phyloP scores from a whole-genome alignment of 345 rosid genomes.

The Citrus hindsii region DNA sequence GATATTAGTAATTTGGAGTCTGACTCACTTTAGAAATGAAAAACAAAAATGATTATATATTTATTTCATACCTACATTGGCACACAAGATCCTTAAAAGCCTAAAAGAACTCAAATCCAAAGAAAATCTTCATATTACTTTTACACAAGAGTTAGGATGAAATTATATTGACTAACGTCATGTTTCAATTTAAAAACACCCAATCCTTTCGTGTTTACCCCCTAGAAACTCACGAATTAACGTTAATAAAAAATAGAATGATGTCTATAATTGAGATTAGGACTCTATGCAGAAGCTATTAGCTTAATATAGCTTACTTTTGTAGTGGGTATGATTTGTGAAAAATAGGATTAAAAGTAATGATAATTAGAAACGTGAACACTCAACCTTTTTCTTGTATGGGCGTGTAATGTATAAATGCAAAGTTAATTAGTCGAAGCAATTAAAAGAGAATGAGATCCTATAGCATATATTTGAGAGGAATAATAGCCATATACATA shows the following conservation, averaged over 20 bases:
- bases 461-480: not conserved
- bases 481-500: not conserved
- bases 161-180: not conserved
- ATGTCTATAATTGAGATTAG: not conserved
- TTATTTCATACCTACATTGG: too few relatives aligned
- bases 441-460: not conserved
- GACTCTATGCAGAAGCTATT: not conserved
- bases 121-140: too few relatives aligned
- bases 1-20: not conserved
- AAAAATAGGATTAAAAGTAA: not conserved
- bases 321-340: not conserved
- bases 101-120: too few relatives aligned
- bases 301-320: not conserved
- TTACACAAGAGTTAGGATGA: not conserved
- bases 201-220: not conserved
- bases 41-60: not conserved
- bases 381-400: slow-evolving; percentile 5
- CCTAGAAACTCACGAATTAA: not conserved
- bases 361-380: not conserved
- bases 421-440: slow-evolving; percentile 11
- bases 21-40: not conserved
- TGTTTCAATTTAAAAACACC: not conserved
- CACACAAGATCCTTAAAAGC: too few relatives aligned
- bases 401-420: not conserved
- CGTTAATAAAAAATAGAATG: not conserved